Evolutionary conservation across 2,329 filamentous ascomycete genomes (phyloP).

Genomic region (Aspergillaceae sp.): DNA sequence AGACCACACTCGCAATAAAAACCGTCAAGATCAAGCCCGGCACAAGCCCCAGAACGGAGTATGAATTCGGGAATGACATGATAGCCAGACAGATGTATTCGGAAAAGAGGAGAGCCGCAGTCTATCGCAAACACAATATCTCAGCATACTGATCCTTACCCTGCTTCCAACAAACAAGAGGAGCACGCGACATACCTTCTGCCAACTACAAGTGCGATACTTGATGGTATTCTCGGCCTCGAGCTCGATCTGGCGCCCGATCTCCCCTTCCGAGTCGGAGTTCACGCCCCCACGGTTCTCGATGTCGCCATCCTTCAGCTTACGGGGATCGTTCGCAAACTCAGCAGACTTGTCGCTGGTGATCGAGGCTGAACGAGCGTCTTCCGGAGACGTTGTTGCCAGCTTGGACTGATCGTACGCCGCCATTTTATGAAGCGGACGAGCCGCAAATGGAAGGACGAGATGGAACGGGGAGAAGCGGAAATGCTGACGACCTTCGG

Average conservation of each 20-base stretch:
- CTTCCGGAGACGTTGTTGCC: constrained; percentile 5
- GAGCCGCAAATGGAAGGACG: constrained; percentile 26
- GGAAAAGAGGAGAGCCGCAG: constrained; percentile 79
- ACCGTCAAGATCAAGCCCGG: constrained; percentile 77
- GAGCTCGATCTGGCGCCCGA: constrained; percentile 62
- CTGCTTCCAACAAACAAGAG: not conserved
- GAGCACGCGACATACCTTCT: constrained; percentile 53
- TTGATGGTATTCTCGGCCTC: constrained; percentile 75
- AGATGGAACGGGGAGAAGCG: constrained; percentile 17
- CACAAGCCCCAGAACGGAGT: constrained; percentile 76
- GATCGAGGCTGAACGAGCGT: not conserved
- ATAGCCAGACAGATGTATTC: constrained; percentile 91
- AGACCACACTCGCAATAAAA: constrained; percentile 65
- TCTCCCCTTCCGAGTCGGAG: constrained; percentile 35
- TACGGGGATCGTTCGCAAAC: constrained; percentile 12
- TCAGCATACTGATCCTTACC: too few relatives aligned
- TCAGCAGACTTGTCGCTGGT: constrained; percentile 14
- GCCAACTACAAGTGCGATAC: constrained; percentile 90
- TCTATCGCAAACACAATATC: constrained; percentile 41
- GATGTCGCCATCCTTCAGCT: constrained; percentile 22
- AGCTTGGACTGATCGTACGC: constrained; percentile 15
- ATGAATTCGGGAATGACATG: constrained; percentile 94
- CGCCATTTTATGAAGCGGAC: constrained; percentile 34
- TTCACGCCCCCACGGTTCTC: constrained; percentile 14
- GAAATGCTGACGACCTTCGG: constrained; percentile 15